phyloP scores from a whole-genome alignment of 2,329 filamentous ascomycete genomes.

The Balansia obtecta region DNA sequence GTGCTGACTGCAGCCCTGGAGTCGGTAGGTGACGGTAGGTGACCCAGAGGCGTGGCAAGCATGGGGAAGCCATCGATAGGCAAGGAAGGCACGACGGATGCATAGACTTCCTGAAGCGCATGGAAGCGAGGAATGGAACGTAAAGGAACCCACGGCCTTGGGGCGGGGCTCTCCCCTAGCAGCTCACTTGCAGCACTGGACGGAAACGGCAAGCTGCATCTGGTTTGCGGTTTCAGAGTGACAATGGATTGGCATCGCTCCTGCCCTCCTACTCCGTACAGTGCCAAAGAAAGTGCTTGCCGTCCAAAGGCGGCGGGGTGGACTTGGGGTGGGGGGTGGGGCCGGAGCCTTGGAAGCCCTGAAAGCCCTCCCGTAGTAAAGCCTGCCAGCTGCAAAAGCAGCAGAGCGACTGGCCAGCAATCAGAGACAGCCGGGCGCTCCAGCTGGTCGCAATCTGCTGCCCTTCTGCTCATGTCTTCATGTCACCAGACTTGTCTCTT shows the following conservation, averaged over 20 bases:
- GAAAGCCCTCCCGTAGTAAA: not conserved
- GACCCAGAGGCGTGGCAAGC: no score
- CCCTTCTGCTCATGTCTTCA: not conserved
- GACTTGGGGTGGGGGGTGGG: not conserved
- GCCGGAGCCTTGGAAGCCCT: not conserved
- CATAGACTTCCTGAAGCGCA: not conserved
- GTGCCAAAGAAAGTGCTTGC: not conserved
- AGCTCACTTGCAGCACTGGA: not conserved
- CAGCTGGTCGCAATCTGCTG: not conserved
- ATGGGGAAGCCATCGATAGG: not conserved
- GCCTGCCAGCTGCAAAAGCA: not conserved
- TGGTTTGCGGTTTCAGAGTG: not conserved
- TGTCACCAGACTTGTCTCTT: not conserved
- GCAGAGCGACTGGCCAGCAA: constrained; percentile 3
- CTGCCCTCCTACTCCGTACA: not conserved
- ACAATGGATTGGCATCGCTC: not conserved
- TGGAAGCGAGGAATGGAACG: not conserved
- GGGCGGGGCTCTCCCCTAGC: not conserved
- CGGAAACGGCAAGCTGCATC: not conserved
- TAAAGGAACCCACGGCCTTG: not conserved
- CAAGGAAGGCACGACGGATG: not conserved
- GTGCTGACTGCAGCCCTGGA: not conserved
- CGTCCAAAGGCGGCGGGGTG: not conserved
- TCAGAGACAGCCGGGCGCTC: constrained; percentile 2
- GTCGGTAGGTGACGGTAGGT: not conserved